Evolutionary conservation across 2,329 filamentous ascomycete genomes (phyloP), one percentile per base, ranked within the genome.

Genomic region (Thermoascus crustaceus): DNA sequence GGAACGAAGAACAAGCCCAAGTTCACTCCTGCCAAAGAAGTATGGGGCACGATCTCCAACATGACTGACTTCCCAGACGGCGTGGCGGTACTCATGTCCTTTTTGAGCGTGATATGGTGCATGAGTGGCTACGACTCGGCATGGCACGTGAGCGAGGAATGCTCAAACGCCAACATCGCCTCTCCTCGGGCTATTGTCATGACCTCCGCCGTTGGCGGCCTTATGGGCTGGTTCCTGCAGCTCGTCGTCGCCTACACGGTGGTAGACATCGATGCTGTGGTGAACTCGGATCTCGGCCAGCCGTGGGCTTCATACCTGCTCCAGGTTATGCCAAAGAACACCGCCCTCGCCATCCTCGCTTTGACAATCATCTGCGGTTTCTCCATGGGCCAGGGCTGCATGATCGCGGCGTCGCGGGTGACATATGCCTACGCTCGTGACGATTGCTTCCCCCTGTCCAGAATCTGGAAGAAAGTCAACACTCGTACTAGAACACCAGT

Each of bases 101-200:
- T 85, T 53, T 72, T 82, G 27, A 71, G 73, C 18, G 78, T 82
- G 21, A 80, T 82, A 43, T 82, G 78, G 78, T 81, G 77, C 4
- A 79, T 78, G 71, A 68, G 68, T 4, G 77, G 78, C 25, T 82
- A 82, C 52, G 79, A 83, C 55, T 71, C 71, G 0, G 75, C 80
- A 0, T 85, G 85, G 55, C 81, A 85, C 58, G 59, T 85, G n/a
- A 72, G 76, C 3, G 81, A 86, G 52, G 81, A 86, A 57, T 85
- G 81, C 57, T 78, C 76, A 40, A 85, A 85, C 46, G 81, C 82
- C 18, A 77, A 74, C 45, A 61, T 85, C 30, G 80, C 82, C 19
- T 74, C 78, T 7, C 81, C 81, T 0, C 73, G 81, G 8, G 81
- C 81, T 5, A 86, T 85, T 34, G 74, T 84, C 23, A 64, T 85